These are phyloP conservation scores for Excoecaria cochinchinensis DNA, from an alignment of 345 rosid species.

Conservation along the genomic window DNA sequence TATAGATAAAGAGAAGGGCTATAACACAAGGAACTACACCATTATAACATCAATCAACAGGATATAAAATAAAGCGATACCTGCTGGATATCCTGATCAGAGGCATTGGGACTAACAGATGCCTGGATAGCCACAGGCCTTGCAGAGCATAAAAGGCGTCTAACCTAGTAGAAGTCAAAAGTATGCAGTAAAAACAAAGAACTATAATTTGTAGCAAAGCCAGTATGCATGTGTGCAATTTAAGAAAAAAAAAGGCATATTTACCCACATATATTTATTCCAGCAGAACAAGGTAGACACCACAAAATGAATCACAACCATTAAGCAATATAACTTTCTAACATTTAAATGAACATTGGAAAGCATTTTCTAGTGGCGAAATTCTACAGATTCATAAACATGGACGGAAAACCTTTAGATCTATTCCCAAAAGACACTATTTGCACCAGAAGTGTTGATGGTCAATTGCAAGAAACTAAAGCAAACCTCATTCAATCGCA, in stretches of 20 bases:
- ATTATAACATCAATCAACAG: neutral
- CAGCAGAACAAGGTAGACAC: neutral
- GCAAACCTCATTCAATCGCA: constrained; percentile 89
- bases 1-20: neutral
- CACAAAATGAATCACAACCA: neutral
- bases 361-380: neutral
- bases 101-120: constrained; percentile 66
- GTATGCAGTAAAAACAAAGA: constrained; percentile 7
- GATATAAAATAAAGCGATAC: constrained; percentile 31
- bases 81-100: constrained; percentile 98
- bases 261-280: neutral
- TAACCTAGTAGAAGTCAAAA: constrained; percentile 52
- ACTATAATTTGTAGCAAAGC: constrained; percentile 9
- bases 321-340: neutral
- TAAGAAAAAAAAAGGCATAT: neutral
- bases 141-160: constrained; percentile 87
- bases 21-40: neutral
- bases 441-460: constrained; percentile 10
- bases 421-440: constrained; percentile 1
- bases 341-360: neutral
- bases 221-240: constrained; percentile 6
- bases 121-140: constrained; percentile 84
- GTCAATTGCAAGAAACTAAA: neutral
- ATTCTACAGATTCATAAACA: neutral
- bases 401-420: neutral